Base-by-base conservation (phyloP, 2,329 filamentous ascomycete species). In the Teratosphaeria viscida region DNA sequence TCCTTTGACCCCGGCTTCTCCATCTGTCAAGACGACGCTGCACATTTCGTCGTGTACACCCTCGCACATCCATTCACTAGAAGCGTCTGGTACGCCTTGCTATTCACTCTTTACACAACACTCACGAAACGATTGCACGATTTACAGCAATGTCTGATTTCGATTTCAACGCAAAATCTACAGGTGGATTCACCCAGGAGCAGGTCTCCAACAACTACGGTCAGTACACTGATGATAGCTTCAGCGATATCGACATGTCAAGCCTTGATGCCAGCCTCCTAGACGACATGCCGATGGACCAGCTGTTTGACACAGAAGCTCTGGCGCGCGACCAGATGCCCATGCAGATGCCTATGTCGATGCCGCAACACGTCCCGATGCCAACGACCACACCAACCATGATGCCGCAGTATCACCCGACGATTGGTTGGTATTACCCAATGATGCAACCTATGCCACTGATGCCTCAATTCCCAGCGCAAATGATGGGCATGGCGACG, bases 361-460 rank as follows among this genome's bases (percentile, higher is more conserved):
- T 43, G 23, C 52, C 23, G 14, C 27, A 32, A 32, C 32, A 54
- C 5, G 52, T 12, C 23, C 52, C 23, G 26, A 37, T 26, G 52
- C 53, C 57, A 14, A 29, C 52, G 12, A 39, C 52, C 19, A 32
- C 57, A 10, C 57, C 57, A 19, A 52, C 43, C 19, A 49, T n/a
- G 32, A 11, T 32, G 32, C 29, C 53, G 47, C 19, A 56, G 19
- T 49, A 16, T 16, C 58, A 59, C 35, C 53, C 58, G 12, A 14
- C 34, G 6, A 37, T 56, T n/a, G 58, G 58, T 14, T 59, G 54
- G 54, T 59, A 19, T 37, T 56, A 19, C 23, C 58, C 58, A 12
- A 52, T 54, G 12, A n/a, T 43, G 52, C 52, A 23, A 26, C 7
- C 32, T 12, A 54, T 19, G n/a, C 37, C 12, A n/a, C 10, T 6